phyloP scores from a whole-genome alignment of 2,329 filamentous ascomycete species.

The Venturia pyrina region DNA sequence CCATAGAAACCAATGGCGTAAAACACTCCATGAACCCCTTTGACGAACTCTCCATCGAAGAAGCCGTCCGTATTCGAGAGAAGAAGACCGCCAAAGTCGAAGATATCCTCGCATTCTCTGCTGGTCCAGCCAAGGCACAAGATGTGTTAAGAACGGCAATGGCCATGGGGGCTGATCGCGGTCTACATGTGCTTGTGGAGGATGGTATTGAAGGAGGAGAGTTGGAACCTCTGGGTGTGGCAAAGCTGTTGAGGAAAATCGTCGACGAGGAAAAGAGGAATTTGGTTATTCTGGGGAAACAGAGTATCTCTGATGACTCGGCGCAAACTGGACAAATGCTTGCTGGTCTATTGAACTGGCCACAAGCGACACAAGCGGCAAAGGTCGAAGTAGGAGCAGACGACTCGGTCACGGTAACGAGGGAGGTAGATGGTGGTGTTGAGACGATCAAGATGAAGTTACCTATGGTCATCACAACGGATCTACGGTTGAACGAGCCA shows the following conservation, averaged over 20 bases:
- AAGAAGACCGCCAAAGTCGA: conserved; percentile 57
- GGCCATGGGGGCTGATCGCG: conserved; percentile 96
- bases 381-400: conserved; percentile 65
- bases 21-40: conserved; percentile 99
- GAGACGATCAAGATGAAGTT: conserved; percentile 81
- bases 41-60: conserved; percentile 95
- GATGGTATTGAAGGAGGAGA: conserved; percentile 43
- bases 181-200: conserved; percentile 52
- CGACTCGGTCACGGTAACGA: conserved; percentile 64
- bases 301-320: conserved; percentile 95
- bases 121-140: conserved; percentile 75
- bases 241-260: conserved; percentile 73
- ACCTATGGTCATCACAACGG: conserved; percentile 90
- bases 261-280: conserved; percentile 81
- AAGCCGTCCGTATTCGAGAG: conserved; percentile 89
- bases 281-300: conserved; percentile 88
- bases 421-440: conserved; percentile 90
- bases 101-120: conserved; percentile 83
- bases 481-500: conserved; percentile 88
- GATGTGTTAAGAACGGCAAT: conserved; percentile 92
- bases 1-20: conserved; percentile 81
- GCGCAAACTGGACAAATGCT: conserved; percentile 98
- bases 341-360: conserved; percentile 81
- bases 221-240: conserved; percentile 82
- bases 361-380: conserved; percentile 88